phyloP scores from a whole-genome alignment of 164 flowering plant species.

The Chimonanthus praecox region DNA sequence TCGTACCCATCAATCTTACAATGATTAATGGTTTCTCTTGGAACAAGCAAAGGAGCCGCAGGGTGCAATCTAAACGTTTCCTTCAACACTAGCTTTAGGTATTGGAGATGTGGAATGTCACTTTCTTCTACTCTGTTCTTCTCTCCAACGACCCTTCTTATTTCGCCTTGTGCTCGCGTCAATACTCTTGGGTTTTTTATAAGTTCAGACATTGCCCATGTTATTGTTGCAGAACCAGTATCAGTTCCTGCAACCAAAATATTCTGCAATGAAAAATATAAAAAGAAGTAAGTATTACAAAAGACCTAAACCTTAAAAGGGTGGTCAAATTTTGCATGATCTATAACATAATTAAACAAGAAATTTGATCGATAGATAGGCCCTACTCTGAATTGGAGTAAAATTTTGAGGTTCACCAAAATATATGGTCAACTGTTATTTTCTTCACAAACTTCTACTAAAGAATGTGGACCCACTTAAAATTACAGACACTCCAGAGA shows the following conservation, averaged over 20 bases:
- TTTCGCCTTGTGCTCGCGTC: slow-evolving; percentile 18
- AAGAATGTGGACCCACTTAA: no score
- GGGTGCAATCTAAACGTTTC: slow-evolving; percentile 3
- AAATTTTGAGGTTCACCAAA: no score
- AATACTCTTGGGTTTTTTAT: slow-evolving; percentile 24
- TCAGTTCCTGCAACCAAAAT: slow-evolving; percentile 12
- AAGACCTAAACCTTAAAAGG: no score
- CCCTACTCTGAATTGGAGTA: no score
- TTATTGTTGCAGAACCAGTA: slow-evolving; percentile 7
- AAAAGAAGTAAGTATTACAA: no score
- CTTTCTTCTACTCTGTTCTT: slow-evolving; percentile 13
- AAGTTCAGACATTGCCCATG: slow-evolving; percentile 14
- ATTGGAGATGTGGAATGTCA: slow-evolving; percentile 5
- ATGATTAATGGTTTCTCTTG: neutral
- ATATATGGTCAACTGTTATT: no score
- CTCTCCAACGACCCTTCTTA: neutral
- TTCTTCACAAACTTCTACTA: no score
- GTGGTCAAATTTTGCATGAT: no score
- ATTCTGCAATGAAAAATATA: slow-evolving; percentile 6
- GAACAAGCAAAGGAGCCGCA: neutral
- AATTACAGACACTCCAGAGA: no score
- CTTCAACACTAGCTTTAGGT: neutral
- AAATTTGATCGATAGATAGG: no score
- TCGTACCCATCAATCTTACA: slow-evolving; percentile 1
- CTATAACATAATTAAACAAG: no score